Evolutionary conservation across 495 filamentous ascomycete species (phyloP).

Genomic region (Xylaria acuta): DNA sequence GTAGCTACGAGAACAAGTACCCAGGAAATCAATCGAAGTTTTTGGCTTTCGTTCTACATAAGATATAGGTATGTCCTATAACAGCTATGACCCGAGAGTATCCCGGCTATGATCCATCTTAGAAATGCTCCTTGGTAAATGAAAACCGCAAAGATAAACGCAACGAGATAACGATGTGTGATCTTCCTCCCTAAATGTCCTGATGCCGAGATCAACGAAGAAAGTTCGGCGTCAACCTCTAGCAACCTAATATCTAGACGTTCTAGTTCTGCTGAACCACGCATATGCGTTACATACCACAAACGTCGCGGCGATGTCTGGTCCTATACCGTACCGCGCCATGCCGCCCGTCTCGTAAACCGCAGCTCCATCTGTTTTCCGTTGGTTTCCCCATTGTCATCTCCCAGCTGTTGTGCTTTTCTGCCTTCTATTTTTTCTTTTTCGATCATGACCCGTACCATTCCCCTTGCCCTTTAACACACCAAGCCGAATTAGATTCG

Average conservation of each 20-base stretch:
- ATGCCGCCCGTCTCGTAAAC: neutral
- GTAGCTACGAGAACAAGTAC: neutral
- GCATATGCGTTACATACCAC: neutral
- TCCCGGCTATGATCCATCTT: neutral
- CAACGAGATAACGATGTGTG: neutral
- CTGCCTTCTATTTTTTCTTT: neutral
- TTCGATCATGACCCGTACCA: neutral
- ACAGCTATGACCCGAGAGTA: neutral
- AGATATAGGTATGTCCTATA: neutral
- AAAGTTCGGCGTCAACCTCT: neutral
- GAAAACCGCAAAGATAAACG: neutral
- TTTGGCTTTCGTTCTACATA: neutral
- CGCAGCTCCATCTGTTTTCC: neutral
- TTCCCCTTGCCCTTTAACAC: neutral
- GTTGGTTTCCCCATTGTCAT: neutral
- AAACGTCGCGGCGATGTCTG: neutral
- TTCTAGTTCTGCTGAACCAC: neutral
- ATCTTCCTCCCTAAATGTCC: neutral
- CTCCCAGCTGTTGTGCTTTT: neutral
- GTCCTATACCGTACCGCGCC: neutral
- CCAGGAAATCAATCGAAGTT: neutral
- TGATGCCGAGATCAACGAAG: neutral
- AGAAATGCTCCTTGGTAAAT: neutral
- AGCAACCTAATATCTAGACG: neutral
- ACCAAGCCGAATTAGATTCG: neutral